A percentile compares a stretch with the other conserved stretches of the same genome.
These are phyloP conservation scores for Trichosporon faecale DNA, from an alignment of 1,284 basidiomycete species.

Conservation along the genomic window DNA sequence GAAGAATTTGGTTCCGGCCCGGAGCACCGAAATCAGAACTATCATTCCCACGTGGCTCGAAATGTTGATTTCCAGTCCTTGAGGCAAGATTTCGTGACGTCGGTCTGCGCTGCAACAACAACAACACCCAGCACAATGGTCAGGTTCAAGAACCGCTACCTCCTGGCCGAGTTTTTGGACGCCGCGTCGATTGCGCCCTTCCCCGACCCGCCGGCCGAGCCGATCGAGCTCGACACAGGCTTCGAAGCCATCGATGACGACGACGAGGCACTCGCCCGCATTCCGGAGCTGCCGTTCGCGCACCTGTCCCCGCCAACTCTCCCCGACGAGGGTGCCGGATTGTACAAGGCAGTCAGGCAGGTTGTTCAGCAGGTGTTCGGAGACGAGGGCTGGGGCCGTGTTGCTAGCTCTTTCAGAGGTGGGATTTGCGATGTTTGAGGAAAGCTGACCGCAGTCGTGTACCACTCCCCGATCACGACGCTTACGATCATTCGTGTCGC, in stretches of 20 bases:
- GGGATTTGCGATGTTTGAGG: constrained; percentile 8
- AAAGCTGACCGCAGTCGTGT: constrained; percentile 36
- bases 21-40: neutral
- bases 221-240: constrained; percentile 5
- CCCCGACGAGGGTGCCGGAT: constrained; percentile 29
- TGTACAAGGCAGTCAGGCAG: constrained; percentile 36
- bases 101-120: neutral
- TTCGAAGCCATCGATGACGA: constrained; percentile 17
- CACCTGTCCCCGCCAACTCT: constrained; percentile 7
- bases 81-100: constrained; percentile 2
- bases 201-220: constrained; percentile 11
- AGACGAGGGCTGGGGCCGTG: constrained; percentile 49
- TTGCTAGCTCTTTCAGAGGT: constrained; percentile 46
- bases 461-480: constrained; percentile 45
- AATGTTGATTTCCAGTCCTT: neutral
- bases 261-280: constrained; percentile 26
- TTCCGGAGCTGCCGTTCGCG: constrained; percentile 38
- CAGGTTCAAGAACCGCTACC: constrained; percentile 49
- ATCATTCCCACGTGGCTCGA: neutral
- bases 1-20: constrained; percentile 1
- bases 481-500: constrained; percentile 46
- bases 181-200: constrained; percentile 27
- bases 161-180: constrained; percentile 50
- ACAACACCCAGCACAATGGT: constrained; percentile 34
- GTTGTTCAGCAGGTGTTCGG: constrained; percentile 42